Base-by-base conservation (phyloP, 495 filamentous ascomycete species). In the Entonaema liquescens region DNA sequence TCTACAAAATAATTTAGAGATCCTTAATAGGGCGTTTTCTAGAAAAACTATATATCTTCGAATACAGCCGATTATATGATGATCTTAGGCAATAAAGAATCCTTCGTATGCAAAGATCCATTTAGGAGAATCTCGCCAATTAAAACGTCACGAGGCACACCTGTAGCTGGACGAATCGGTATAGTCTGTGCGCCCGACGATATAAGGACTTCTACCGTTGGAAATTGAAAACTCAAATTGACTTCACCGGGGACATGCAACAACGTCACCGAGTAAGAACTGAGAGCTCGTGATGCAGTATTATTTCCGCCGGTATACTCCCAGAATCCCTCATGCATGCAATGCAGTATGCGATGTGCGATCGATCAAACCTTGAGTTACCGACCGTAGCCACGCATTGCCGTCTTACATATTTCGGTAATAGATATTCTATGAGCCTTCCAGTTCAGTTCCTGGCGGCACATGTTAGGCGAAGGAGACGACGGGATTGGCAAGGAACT, bases 291-390 rank as follows among this genome's bases (percentile, higher is more conserved):
- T 47, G 42, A 47, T 47, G 42, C 42, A 7, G n/a, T n/a, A n/a
- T n/a, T n/a, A n/a, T n/a, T n/a, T n/a, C n/a, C n/a, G n/a, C n/a
- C n/a, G n/a, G n/a, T n/a, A n/a, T n/a, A n/a, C n/a, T n/a, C n/a
- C 29, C 12, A 28, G 49, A 28, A 53, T n/a, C 5, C 31, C 31
- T 33, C 5, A n/a, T 15, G 25, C 49, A 29, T 7, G 0, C 7
- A 23, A 33, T 47, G 36, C 26, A 44, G 5, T 42, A 56, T 55
- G 61, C 49, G 50, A 55, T 4, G 11, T 44, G 15, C 26, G 50
- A 56, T 56, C 50, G 50, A 47, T 64, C 25, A 17, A 56, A 5
- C 35, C 12, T 50, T 36, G 36, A 44, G 40, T 44, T 44, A 44
- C 40, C 40, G n/a, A 44, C 7, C 17, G 17, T 9, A 44, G 17